phyloP scores from a whole-genome alignment of 2,329 filamentous ascomycete species.

The Fonsecaea erecta region DNA sequence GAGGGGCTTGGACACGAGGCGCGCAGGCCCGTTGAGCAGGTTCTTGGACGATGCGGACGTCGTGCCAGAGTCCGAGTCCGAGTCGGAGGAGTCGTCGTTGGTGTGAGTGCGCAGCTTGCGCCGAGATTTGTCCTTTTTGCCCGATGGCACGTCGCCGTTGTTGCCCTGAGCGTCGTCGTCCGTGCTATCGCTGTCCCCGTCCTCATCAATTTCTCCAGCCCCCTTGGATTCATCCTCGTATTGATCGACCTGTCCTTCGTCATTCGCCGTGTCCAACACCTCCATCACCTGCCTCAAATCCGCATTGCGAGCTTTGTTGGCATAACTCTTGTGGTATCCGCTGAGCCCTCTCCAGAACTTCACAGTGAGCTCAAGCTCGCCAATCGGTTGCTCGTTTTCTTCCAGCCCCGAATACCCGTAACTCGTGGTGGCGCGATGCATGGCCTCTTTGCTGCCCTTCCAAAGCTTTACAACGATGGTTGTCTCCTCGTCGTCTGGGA shows the following conservation, averaged over 20 bases:
- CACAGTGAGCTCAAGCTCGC: slow-evolving; percentile 62
- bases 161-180: slow-evolving; percentile 1
- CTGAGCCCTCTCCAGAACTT: slow-evolving; percentile 67
- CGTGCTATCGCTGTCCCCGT: slow-evolving; percentile 18
- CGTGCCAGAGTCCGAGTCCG: slow-evolving; percentile 25
- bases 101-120: slow-evolving; percentile 31
- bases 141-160: neutral
- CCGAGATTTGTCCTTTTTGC: neutral
- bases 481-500: slow-evolving; percentile 68
- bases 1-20: slow-evolving; percentile 24
- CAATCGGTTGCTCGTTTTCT: slow-evolving; percentile 62
- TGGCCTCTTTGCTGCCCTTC: slow-evolving; percentile 60
- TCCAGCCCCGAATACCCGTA: slow-evolving; percentile 53
- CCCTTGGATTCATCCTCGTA: slow-evolving; percentile 27
- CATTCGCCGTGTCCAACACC: slow-evolving; percentile 64
- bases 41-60: slow-evolving; percentile 7
- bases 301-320: slow-evolving; percentile 55
- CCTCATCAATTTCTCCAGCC: slow-evolving; percentile 21
- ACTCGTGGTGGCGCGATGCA: slow-evolving; percentile 46
- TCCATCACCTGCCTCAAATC: slow-evolving; percentile 66
- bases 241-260: slow-evolving; percentile 63
- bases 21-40: slow-evolving; percentile 16
- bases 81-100: slow-evolving; percentile 28
- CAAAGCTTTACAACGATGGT: slow-evolving; percentile 66
- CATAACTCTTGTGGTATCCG: slow-evolving; percentile 62